Evolutionary conservation across 805 yeast species (phyloP), one percentile per base, ranked within the genome.

Genomic region (Cyberlindnera sargentensis): DNA sequence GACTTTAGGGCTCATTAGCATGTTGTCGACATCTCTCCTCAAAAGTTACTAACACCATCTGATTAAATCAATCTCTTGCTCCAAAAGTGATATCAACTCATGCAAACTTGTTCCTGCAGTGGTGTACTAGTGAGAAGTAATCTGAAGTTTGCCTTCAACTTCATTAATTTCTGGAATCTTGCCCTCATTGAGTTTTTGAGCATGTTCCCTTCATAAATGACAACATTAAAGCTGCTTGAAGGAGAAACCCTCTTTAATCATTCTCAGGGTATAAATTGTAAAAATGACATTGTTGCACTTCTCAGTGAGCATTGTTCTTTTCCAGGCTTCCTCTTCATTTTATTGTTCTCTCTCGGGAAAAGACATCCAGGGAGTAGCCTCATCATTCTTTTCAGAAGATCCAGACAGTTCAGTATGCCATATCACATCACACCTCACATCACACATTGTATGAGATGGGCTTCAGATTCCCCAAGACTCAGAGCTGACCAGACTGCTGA

Each of bases 191-290:
- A 84, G 63, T 93, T 93, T 61, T 93, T 93, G 53, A 93, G 71
- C 86, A 93, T 82, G 63, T 93, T 99, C 2, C 99, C 99, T 69
- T 93, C 99, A 60, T 87, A 93, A 1, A 93, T 91, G 47, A 95
- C 79, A 51, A 84, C 86, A 61, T 93, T 88, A 63, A 93, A 93
- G 24, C 76, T 76, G 72, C 57, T 80, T 79, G 53, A 93, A 93
- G 28, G 82, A 76, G 53, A 80, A 78, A 62, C 93, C 99, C 38
- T 76, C 75, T 52, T 87, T 82, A 15, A 96, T 96, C 15, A 95
- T 80, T 0, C 98, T 96, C 50, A 93, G 67, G 51, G 84, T 86
- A 61, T 93, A 93, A 0, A 99, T 93, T 2, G 99, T 93, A 1
- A 93, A 95, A 57, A 93, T 68, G 62, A 74, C 88, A 26, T 72